phyloP scores from a whole-genome alignment of 768 basidiomycete species.

The Naganishia antarctica region DNA sequence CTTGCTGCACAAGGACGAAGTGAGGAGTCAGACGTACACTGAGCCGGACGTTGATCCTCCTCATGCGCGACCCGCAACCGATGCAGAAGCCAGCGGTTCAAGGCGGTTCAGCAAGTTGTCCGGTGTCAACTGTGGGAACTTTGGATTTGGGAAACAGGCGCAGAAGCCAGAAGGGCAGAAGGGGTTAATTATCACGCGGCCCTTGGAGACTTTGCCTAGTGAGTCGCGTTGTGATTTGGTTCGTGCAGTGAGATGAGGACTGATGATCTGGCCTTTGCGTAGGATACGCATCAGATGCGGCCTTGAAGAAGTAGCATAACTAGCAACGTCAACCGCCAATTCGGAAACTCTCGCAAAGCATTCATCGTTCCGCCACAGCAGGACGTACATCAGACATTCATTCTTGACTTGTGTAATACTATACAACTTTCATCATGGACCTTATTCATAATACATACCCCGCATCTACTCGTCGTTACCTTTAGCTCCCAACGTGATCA shows the following conservation, averaged over 20 bases:
- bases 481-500: conserved; percentile 59
- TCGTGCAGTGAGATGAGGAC: background rate
- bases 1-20: conserved; percentile 26
- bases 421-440: background rate
- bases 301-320: background rate
- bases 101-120: conserved; percentile 24
- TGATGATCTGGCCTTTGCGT: background rate
- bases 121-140: conserved; percentile 51
- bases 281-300: conserved; percentile 24
- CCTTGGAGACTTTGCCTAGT: conserved; percentile 43
- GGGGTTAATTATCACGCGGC: conserved; percentile 51
- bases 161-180: conserved; percentile 66
- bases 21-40: conserved; percentile 51
- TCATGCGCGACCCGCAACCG: conserved; percentile 28
- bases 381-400: too few species aligned
- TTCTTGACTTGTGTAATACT: too few species aligned
- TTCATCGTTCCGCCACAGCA: too few species aligned
- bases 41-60: conserved; percentile 50
- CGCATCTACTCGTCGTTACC: conserved; percentile 30
- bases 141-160: conserved; percentile 75
- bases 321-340: too few species aligned
- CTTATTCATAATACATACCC: background rate
- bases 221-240: conserved; percentile 26
- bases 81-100: conserved; percentile 26
- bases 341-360: too few species aligned